Conservation (phyloP, 305 asterid genomes). For the Solanum hybrid region DNA sequence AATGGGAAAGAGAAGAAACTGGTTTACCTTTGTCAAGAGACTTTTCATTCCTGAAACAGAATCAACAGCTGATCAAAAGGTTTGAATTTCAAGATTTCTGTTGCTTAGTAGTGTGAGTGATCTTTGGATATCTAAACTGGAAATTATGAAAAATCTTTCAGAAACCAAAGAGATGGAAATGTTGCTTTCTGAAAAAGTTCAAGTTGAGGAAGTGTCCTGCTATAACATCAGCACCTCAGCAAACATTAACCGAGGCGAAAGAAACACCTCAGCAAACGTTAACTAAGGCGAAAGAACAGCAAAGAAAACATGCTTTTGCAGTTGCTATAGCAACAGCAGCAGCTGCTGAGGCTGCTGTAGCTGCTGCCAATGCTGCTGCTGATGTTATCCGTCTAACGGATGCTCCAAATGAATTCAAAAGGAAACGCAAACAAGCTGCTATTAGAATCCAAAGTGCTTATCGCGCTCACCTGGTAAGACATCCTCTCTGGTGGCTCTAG, state of each 20-base stretch:
- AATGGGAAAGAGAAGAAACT: constrained; percentile 67
- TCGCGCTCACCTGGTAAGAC: not conserved
- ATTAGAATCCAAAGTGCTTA: constrained; percentile 4
- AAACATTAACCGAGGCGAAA: constrained; percentile 40
- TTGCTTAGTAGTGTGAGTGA: constrained; percentile 28
- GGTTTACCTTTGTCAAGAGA: constrained; percentile 65
- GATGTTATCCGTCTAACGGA: constrained; percentile 72
- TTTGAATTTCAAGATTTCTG: constrained; percentile 10
- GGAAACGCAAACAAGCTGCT: not conserved
- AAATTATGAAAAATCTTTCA: constrained; percentile 27
- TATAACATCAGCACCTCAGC: constrained; percentile 35
- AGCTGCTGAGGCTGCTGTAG: constrained; percentile 86
- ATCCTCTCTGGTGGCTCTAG: not conserved
- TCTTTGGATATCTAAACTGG: constrained; percentile 32
- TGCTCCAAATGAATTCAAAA: constrained; percentile 19
- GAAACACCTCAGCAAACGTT: constrained; percentile 35
- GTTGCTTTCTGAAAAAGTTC: constrained; percentile 36
- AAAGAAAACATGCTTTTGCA: constrained; percentile 57
- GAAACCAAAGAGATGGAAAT: constrained; percentile 53
- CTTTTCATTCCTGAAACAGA: constrained; percentile 43
- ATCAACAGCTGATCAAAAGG: constrained; percentile 47
- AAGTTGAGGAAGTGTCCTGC: constrained; percentile 41
- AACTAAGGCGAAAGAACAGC: constrained; percentile 55
- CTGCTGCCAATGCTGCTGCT: constrained; percentile 88
- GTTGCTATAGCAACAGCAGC: constrained; percentile 81